These are phyloP conservation scores for Malus sieversii DNA, from an alignment of 306 rosid species.

Conservation along the genomic window DNA sequence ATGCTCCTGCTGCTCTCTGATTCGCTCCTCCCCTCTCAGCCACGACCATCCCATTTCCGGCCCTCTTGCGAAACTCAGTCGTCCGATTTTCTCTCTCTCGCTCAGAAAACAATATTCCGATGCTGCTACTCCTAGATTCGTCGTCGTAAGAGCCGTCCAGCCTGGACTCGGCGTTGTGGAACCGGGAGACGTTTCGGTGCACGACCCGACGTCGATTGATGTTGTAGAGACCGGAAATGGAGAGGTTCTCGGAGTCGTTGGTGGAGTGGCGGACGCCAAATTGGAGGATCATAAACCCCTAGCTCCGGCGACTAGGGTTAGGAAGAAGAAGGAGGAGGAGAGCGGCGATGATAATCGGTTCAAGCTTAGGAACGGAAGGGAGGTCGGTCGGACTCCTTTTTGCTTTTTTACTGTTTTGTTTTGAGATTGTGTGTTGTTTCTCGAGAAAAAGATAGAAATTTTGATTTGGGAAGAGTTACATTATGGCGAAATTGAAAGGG, in stretches of 20 bases:
- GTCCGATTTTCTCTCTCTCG: constrained; percentile 1
- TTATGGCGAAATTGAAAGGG: neutral
- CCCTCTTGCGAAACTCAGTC: constrained; percentile 24
- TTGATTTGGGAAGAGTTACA: neutral
- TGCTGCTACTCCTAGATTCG: neutral
- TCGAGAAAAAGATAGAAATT: neutral
- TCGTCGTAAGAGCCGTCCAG: constrained; percentile 20
- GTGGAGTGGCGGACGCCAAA: constrained; percentile 16
- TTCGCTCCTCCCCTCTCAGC: constrained; percentile 21
- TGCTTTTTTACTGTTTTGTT: neutral
- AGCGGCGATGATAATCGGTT: constrained; percentile 44
- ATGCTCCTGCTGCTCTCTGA: constrained; percentile 25
- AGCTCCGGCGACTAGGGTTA: constrained; percentile 21
- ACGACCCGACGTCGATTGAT: neutral
- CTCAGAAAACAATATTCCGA: neutral
- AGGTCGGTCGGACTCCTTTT: constrained; percentile 30
- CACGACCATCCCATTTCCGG: constrained; percentile 17
- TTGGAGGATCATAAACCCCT: constrained; percentile 14
- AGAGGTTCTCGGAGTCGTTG: constrained; percentile 1
- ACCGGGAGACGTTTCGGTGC: constrained; percentile 10
- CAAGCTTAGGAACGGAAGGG: constrained; percentile 80
- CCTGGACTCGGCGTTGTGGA: constrained; percentile 11
- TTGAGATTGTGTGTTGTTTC: neutral
- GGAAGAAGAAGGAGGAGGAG: constrained; percentile 44
- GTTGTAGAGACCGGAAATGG: constrained; percentile 5